These are phyloP conservation scores for Nigrospora sphaerica DNA, from an alignment of 2,329 filamentous ascomycete species.

Conservation along the genomic window DNA sequence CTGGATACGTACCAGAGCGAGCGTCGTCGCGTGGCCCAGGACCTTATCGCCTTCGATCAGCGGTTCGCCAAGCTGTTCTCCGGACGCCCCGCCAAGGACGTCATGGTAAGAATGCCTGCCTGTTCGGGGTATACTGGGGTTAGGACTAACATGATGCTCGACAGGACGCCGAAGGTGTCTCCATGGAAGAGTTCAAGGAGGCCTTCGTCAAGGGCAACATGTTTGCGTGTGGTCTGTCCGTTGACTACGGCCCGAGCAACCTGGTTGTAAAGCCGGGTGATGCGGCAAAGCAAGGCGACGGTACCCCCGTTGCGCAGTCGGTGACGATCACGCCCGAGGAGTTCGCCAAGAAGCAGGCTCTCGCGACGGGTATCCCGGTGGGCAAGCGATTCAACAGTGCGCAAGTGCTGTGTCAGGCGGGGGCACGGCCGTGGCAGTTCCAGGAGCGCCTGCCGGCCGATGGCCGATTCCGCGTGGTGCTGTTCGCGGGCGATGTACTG, in stretches of 20 bases:
- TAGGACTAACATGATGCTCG: no score
- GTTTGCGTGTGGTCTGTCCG: conserved; percentile 48
- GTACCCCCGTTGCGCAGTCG: conserved; percentile 25
- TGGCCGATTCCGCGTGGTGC: conserved; percentile 49
- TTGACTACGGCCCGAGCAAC: conserved; percentile 50
- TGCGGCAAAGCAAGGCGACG: conserved; percentile 35
- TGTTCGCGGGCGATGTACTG: conserved; percentile 56
- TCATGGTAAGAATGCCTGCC: conserved; percentile 22
- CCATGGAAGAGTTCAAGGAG: conserved; percentile 55
- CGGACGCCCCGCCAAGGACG: conserved; percentile 48
- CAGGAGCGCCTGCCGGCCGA: conserved; percentile 49
- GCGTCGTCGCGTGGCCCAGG: conserved; percentile 52
- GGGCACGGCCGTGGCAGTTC: conserved; percentile 50
- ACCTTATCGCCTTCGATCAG: conserved; percentile 55
- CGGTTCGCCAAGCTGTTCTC: conserved; percentile 50
- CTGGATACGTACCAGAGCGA: conserved; percentile 57
- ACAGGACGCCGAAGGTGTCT: conserved; percentile 51
- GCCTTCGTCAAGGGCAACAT: conserved; percentile 52
- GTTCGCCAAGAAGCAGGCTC: conserved; percentile 25
- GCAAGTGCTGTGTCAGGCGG: conserved; percentile 52
- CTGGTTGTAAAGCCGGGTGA: conserved; percentile 47
- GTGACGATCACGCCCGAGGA: conserved; percentile 6
- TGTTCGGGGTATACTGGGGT: no score
- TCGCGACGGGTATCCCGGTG: conserved; percentile 36
- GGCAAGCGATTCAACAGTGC: conserved; percentile 53